Evolutionary conservation across 192 early-diverging fungal species (phyloP).

Genomic region (Coemansia interrupta): DNA sequence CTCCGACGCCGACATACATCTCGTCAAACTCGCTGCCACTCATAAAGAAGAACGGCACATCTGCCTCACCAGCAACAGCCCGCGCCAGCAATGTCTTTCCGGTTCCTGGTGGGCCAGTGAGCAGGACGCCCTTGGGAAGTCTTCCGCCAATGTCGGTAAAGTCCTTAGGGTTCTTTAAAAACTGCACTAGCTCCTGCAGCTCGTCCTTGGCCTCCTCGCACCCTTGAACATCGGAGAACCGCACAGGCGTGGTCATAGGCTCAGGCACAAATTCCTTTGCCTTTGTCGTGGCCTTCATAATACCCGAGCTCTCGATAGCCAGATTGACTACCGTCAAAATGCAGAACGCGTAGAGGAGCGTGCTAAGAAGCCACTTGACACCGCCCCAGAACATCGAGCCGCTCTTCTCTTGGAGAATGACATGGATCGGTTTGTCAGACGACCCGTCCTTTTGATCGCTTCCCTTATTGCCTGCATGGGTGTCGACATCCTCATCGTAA

Average conservation of each 20-base stretch:
- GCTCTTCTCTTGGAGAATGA: constrained; percentile 34
- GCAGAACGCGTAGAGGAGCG: constrained; percentile 58
- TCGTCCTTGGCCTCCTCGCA: constrained; percentile 98
- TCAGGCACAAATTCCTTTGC: constrained; percentile 29
- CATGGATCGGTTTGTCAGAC: constrained; percentile 29
- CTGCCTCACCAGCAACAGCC: constrained; percentile 96
- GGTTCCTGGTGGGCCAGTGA: constrained; percentile 91
- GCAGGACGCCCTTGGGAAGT: constrained; percentile 87
- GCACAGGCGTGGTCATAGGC: constrained; percentile 54
- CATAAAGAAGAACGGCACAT: constrained; percentile 99
- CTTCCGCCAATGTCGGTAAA: constrained; percentile 93
- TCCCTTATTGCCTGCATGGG: constrained; percentile 7
- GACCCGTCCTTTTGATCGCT: constrained; percentile 14
- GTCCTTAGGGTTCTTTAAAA: constrained; percentile 85
- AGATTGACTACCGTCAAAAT: constrained; percentile 67
- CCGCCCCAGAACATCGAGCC: constrained; percentile 28
- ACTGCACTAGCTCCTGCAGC: constrained; percentile 92
- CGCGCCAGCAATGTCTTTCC: constrained; percentile 97
- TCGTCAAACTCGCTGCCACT: constrained; percentile 98
- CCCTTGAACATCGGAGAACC: constrained; percentile 92
- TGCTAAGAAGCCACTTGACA: constrained; percentile 40
- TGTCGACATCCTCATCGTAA: constrained; percentile 19
- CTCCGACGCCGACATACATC: constrained; percentile 97
- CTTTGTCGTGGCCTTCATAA: constrained; percentile 58
- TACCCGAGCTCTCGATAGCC: constrained; percentile 66